A percentile compares a stretch with the other conserved stretches of the same genome.
These are phyloP conservation scores for Tarenaya hassleriana DNA, from an alignment of 345 rosid genomes.

Conservation along the genomic window DNA sequence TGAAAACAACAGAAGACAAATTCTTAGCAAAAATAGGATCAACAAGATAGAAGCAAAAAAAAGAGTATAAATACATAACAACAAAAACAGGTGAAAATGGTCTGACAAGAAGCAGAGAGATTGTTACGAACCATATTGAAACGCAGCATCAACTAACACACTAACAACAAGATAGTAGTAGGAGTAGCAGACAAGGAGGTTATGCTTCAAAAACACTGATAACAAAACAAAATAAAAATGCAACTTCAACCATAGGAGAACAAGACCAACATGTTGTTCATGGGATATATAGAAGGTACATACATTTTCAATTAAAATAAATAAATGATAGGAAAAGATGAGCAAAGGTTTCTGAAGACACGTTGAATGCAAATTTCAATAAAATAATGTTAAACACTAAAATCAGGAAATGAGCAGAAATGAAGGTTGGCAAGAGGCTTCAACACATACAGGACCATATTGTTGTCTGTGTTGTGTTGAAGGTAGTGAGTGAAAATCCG, in stretches of 20 bases:
- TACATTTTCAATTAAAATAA: neutral
- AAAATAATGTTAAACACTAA: constrained; percentile 1
- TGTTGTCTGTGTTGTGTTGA: constrained; percentile 88
- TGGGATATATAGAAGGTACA: constrained; percentile 1
- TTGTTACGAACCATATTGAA: constrained; percentile 4
- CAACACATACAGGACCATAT: constrained; percentile 91
- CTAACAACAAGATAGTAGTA: neutral
- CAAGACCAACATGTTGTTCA: constrained; percentile 1
- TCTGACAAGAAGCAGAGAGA: constrained; percentile 10
- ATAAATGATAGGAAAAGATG: neutral
- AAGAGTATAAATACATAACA: constrained; percentile 6
- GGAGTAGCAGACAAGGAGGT: neutral
- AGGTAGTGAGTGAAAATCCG: constrained; percentile 97
- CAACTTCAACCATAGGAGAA: too few species aligned
- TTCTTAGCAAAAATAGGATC: constrained; percentile 14
- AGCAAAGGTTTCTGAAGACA: constrained; percentile 11
- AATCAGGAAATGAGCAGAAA: constrained; percentile 11
- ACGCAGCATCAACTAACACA: neutral
- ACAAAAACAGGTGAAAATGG: constrained; percentile 17
- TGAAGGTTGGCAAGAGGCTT: neutral
- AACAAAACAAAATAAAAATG: neutral
- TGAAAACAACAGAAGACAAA: constrained; percentile 37
- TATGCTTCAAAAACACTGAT: neutral
- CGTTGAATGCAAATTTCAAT: constrained; percentile 5
- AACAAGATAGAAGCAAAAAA: constrained; percentile 2